Percentiles rank a stretch among this genome's conserved stretches.
Evolutionary conservation across 805 yeast species (phyloP).

Genomic region (Yamadazyma insecticola): DNA sequence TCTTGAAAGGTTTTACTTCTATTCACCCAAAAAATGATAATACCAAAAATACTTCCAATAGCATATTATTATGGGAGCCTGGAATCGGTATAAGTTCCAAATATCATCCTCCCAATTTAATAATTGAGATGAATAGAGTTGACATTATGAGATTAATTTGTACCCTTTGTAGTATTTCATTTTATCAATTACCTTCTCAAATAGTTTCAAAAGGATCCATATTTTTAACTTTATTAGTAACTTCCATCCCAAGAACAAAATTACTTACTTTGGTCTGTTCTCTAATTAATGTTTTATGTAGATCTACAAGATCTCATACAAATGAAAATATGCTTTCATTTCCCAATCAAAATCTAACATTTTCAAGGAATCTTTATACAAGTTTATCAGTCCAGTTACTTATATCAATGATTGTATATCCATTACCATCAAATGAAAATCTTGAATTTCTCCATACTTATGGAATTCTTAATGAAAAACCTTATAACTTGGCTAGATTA

Average conservation of each 20-base stretch:
- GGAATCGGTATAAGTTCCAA: constrained; percentile 57
- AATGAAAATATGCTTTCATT: constrained; percentile 44
- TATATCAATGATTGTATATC: constrained; percentile 56
- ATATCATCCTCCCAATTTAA: constrained; percentile 19
- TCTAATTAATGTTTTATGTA: constrained; percentile 56
- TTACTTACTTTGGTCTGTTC: constrained; percentile 59
- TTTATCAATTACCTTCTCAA: constrained; percentile 45
- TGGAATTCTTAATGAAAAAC: constrained; percentile 19
- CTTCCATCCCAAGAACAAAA: constrained; percentile 45
- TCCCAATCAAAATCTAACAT: constrained; percentile 16
- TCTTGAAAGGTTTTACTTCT: constrained; percentile 59
- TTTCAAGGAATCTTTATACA: constrained; percentile 44
- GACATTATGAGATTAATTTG: constrained; percentile 63
- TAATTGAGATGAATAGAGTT: constrained; percentile 57
- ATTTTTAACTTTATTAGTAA: constrained; percentile 53
- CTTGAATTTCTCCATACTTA: background rate
- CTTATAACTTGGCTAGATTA: constrained; percentile 45
- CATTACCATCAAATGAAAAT: constrained; percentile 41
- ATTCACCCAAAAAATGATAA: constrained; percentile 20
- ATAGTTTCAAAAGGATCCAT: constrained; percentile 53
- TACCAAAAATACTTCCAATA: no score
- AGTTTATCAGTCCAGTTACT: constrained; percentile 60
- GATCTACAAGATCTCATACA: constrained; percentile 38
- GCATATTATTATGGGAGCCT: constrained; percentile 61
- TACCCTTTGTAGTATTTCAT: constrained; percentile 54